Conservation (phyloP, 148 eudicot species). For the Rhododendron molle region DNA sequence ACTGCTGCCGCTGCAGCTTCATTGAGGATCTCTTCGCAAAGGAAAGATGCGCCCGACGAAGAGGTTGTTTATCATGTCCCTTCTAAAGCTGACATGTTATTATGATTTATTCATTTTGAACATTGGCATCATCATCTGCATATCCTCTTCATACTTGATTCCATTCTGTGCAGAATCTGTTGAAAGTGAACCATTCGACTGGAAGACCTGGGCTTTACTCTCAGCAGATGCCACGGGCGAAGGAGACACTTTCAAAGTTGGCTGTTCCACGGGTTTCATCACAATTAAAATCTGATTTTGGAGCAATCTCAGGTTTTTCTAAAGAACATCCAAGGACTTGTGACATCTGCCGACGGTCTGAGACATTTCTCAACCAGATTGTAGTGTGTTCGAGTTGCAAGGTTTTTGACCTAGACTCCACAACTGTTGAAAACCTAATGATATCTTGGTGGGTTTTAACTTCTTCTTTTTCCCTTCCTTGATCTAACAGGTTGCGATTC, state of each 20-base stretch:
- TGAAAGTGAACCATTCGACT: conserved; percentile 43
- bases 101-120: neutral
- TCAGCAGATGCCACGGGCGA: conserved; percentile 44
- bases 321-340: conserved; percentile 62
- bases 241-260: conserved; percentile 53
- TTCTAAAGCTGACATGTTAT: neutral
- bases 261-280: conserved; percentile 40
- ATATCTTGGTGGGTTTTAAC: conserved; percentile 6
- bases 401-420: conserved; percentile 35
- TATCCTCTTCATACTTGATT: neutral
- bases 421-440: neutral
- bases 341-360: conserved; percentile 76
- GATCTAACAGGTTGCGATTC: conserved; percentile 73
- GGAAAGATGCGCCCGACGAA: conserved; percentile 77
- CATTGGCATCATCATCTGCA: neutral
- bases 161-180: conserved; percentile 31
- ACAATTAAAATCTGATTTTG: conserved; percentile 50
- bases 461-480: neutral
- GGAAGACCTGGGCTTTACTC: conserved; percentile 42
- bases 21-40: conserved; percentile 70
- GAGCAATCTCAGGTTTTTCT: conserved; percentile 32
- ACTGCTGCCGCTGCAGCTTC: conserved; percentile 98
- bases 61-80: conserved; percentile 43
- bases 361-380: conserved; percentile 70
- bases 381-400: conserved; percentile 87